Base-by-base conservation (phyloP, 2,329 filamentous ascomycete genomes). In the Arthroderma uncinatum region DNA sequence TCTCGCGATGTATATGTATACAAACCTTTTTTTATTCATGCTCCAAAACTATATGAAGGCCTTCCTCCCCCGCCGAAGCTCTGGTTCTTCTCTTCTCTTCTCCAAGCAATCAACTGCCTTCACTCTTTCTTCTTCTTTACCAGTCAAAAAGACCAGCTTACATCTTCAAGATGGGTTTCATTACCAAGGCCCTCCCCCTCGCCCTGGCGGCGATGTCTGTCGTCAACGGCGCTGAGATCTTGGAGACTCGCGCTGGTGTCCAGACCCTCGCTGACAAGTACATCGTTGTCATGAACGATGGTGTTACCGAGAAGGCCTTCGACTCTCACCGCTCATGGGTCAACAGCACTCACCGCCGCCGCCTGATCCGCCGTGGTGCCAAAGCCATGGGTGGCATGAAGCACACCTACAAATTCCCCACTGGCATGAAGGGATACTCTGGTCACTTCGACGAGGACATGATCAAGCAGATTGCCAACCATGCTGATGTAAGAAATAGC, bases 241-340 rank as follows among this genome's bases (percentile, higher is more conserved):
- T 58, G 14, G 44, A 42, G 16, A 33, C 42, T 34, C 14, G 34
- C n/a, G 8, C 23, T 8, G 25, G 36, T 25, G 50, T 23, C 10
- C 39, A 58, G 34, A 37, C 53, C 16, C 53, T 59, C 23, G 55
- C 58, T 19, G 52, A 55, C 34, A 19, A 25, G 12, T 59, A 59
- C 36, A 59, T 59, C 28, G 50, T 59, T 33, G 58, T 59, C 28
- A 59, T 59, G 58, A 57, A 59, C 37, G 33, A 53, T 4, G 33
- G 25, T 14, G 28, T 59, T 23, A 39, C 55, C 36, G 4, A 19
- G n/a, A 19, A 54, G 25, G 42, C 28, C 40, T 59, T 59, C 50
- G 33, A 42, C 39, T 14, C 36, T 14, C 58, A 59, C 40, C n/a
- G 36, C 14, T 28, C 42, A 6, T 59, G 53, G 53, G 39, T 56